A percentile compares a stretch with the other conserved stretches of the same genome.
Conservation (phyloP, 495 filamentous ascomycete species). For the Corynascus novoguineensis region DNA sequence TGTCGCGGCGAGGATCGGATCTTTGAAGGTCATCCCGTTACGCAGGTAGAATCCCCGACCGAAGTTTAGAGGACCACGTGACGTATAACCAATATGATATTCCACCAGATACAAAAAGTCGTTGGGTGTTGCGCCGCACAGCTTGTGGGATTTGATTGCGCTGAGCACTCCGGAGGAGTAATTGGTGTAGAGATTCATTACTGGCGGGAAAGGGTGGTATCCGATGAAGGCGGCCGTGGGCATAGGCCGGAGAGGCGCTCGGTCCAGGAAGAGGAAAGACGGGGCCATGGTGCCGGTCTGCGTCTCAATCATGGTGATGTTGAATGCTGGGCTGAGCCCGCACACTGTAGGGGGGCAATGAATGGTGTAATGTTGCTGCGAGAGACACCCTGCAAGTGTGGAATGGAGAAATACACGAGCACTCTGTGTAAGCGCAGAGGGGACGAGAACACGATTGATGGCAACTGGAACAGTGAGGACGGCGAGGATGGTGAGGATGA, state of each 20-base stretch:
- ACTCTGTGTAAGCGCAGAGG: too few relatives aligned
- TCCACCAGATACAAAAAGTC: conserved; percentile 13
- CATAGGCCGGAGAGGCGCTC: background rate
- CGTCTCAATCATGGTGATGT: too few relatives aligned
- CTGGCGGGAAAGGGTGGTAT: conserved; percentile 11
- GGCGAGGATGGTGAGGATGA: too few relatives aligned
- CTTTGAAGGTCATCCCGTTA: conserved; percentile 3
- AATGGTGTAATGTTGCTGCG: too few relatives aligned
- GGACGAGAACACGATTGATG: too few relatives aligned
- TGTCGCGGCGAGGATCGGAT: conserved; percentile 7
- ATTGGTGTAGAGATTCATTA: conserved; percentile 16
- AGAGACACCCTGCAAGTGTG: too few relatives aligned
- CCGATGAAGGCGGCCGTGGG: conserved; percentile 2
- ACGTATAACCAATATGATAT: conserved; percentile 6
- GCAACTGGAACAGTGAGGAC: too few relatives aligned
- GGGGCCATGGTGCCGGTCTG: background rate
- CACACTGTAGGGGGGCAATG: too few relatives aligned
- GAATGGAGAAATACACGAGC: too few relatives aligned
- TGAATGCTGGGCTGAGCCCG: too few relatives aligned
- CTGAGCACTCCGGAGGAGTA: background rate
- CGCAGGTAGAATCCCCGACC: conserved; percentile 14
- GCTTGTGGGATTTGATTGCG: conserved; percentile 9
- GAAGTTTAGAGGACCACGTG: conserved; percentile 10
- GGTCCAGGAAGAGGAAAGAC: background rate
- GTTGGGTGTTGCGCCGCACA: conserved; percentile 3